phyloP scores from a whole-genome alignment of 805 yeast genomes.

The Saccharomycopsis javanensis region DNA sequence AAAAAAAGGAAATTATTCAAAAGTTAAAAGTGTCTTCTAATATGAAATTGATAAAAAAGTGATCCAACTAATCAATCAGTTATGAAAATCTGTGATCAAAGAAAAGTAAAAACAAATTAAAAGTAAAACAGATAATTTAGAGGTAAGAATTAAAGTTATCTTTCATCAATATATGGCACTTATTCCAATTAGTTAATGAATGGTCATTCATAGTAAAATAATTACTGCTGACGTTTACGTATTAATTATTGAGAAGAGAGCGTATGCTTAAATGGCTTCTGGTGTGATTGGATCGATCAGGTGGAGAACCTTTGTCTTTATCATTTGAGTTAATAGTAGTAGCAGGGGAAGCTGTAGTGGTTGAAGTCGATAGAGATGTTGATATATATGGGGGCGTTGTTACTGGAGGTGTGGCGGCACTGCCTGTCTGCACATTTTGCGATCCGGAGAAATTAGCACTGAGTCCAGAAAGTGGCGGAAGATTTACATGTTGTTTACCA shows the following conservation, averaged over 20 bases:
- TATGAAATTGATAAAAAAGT: background rate
- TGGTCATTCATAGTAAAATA: background rate
- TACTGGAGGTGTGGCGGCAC: background rate
- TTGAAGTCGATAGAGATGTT: background rate
- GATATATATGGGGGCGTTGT: background rate
- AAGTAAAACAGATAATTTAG: background rate
- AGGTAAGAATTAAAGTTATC: no score
- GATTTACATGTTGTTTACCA: background rate
- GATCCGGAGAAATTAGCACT: background rate
- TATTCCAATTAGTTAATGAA: no score
- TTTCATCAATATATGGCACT: no score
- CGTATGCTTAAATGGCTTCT: background rate
- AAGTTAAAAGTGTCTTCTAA: background rate
- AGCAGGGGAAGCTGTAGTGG: background rate
- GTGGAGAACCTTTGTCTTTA: background rate
- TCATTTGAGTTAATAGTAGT: background rate
- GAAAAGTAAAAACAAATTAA: no score
- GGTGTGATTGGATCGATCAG: no score
- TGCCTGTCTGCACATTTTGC: background rate
- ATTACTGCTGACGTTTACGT: background rate
- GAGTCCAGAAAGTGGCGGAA: background rate
- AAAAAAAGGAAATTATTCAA: background rate
- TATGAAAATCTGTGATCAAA: background rate
- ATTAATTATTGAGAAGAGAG: background rate
- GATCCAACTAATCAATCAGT: background rate